Conservation (phyloP, 768 basidiomycete genomes). For the Russula olivacea region DNA sequence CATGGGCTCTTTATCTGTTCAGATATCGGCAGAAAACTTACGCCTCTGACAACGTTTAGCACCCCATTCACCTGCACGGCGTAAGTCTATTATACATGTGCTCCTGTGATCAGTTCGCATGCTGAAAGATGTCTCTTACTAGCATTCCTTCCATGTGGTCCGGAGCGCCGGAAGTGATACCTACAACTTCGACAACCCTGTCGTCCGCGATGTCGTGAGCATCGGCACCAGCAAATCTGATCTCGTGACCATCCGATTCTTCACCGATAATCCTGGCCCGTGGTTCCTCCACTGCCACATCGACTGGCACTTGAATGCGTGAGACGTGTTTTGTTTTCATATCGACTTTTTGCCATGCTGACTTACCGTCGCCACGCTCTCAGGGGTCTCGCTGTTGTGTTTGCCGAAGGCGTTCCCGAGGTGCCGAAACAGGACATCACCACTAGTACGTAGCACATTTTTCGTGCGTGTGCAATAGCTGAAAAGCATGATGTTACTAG, state of each 20-base stretch:
- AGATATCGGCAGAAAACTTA: not conserved
- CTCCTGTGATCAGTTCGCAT: not conserved
- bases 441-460: conserved; percentile 5
- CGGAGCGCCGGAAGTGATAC: conserved; percentile 20
- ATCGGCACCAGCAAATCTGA: conserved; percentile 19
- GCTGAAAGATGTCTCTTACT: not conserved
- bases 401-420: conserved; percentile 21
- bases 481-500: not conserved
- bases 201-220: conserved; percentile 41
- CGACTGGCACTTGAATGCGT: conserved; percentile 30
- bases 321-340: not conserved
- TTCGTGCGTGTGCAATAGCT: not conserved
- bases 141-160: conserved; percentile 26
- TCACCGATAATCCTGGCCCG: conserved; percentile 31
- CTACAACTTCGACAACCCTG: conserved; percentile 35
- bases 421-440: not conserved
- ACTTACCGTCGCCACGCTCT: not conserved
- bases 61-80: conserved; percentile 20
- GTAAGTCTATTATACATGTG: not conserved
- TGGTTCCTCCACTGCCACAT: conserved; percentile 34
- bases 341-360: not conserved
- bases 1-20: conserved; percentile 12
- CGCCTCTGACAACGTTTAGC: not conserved
- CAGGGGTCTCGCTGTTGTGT: conserved; percentile 23
- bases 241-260: conserved; percentile 28